Percentiles rank a stretch among this genome's conserved stretches.
These are phyloP conservation scores for Dentipellis fragilis DNA, from an alignment of 768 basidiomycete genomes.

Conservation along the genomic window DNA sequence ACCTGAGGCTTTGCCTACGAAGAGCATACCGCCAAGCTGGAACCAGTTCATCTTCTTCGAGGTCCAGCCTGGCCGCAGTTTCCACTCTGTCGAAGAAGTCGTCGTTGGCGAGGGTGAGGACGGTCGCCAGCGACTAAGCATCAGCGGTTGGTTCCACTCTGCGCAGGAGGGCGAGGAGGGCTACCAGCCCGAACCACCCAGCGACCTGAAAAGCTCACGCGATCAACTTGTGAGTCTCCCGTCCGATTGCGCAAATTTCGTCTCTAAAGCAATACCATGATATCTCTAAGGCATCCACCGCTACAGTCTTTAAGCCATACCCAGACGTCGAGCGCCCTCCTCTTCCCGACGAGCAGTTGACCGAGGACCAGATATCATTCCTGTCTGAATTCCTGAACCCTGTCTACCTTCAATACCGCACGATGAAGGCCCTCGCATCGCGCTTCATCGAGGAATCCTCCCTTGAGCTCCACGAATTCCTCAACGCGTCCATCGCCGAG, in stretches of 20 bases:
- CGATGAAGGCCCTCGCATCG: conserved; percentile 66
- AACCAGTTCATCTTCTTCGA: conserved; percentile 84
- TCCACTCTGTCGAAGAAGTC: conserved; percentile 96
- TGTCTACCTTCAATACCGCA: conserved; percentile 76
- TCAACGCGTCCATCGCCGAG: conserved; percentile 55
- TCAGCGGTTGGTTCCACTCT: conserved; percentile 96
- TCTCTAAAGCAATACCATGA: conserved; percentile 3
- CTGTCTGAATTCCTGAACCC: conserved; percentile 82
- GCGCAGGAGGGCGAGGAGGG: conserved; percentile 88
- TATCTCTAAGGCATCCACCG: conserved; percentile 45
- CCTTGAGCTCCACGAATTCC: conserved; percentile 83
- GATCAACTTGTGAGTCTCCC: conserved; percentile 79
- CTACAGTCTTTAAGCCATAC: conserved; percentile 46
- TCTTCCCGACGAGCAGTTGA: conserved; percentile 42
- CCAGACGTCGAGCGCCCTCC: conserved; percentile 32
- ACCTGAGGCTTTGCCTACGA: conserved; percentile 55
- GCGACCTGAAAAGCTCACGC: conserved; percentile 62
- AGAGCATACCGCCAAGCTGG: conserved; percentile 71
- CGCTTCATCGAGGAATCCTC: conserved; percentile 83
- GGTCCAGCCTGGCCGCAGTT: conserved; percentile 92
- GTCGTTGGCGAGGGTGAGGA: conserved; percentile 71
- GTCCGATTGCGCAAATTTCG: conserved; percentile 1
- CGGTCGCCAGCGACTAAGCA: conserved; percentile 67
- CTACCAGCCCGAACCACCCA: conserved; percentile 43
- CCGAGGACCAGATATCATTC: conserved; percentile 53